These are phyloP conservation scores for Exophiala aquamarina DNA, from an alignment of 2,329 filamentous ascomycete genomes.

Conservation along the genomic window DNA sequence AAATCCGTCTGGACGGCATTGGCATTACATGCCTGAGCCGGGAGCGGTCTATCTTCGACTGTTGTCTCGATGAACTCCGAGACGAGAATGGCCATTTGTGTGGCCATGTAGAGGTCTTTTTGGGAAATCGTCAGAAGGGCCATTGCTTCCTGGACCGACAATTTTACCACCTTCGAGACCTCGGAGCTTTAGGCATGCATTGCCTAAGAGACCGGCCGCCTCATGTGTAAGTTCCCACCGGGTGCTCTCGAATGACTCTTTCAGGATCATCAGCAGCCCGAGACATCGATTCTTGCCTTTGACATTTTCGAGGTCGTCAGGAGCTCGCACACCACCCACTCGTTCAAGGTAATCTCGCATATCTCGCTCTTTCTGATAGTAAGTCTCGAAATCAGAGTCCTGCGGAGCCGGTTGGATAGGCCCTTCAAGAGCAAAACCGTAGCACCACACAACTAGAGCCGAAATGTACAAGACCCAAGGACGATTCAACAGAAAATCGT, in stretches of 20 bases:
- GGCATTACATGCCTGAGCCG: too few species aligned
- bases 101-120: slow-evolving; percentile 4
- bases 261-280: slow-evolving; percentile 76
- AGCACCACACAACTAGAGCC: slow-evolving; percentile 89
- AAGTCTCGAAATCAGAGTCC: slow-evolving; percentile 54
- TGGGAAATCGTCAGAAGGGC: slow-evolving; percentile 6
- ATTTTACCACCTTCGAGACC: slow-evolving; percentile 23
- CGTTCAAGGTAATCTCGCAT: slow-evolving; percentile 77
- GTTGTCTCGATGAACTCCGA: slow-evolving; percentile 8
- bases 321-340: slow-evolving; percentile 69
- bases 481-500: slow-evolving; percentile 86
- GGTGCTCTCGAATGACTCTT: slow-evolving; percentile 76
- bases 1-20: too few species aligned
- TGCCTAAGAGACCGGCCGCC: slow-evolving; percentile 74
- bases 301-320: slow-evolving; percentile 73
- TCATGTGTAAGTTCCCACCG: slow-evolving; percentile 92
- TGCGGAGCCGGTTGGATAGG: slow-evolving; percentile 55
- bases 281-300: slow-evolving; percentile 79
- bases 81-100: slow-evolving; percentile 9
- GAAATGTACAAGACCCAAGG: slow-evolving; percentile 97
- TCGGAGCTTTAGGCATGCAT: slow-evolving; percentile 68
- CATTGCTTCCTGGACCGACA: slow-evolving; percentile 9
- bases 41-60: slow-evolving; percentile 15
- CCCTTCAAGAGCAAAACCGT: slow-evolving; percentile 87
- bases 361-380: slow-evolving; percentile 67